Evolutionary conservation across 2,329 filamentous ascomycete species (phyloP), one percentile per base, ranked within the genome.

Genomic region (Ophiostoma perfectum): DNA sequence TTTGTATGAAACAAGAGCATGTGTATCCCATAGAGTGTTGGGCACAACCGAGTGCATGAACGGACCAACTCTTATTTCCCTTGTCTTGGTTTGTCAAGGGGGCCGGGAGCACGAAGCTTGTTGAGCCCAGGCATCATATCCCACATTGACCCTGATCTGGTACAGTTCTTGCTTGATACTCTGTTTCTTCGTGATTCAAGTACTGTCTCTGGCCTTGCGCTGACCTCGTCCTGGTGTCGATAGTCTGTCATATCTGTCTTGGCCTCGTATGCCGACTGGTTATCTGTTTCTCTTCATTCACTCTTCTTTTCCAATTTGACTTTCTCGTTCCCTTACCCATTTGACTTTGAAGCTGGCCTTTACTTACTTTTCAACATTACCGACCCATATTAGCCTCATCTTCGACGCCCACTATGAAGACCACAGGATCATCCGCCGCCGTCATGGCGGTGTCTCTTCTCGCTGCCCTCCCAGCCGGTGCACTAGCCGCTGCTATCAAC

Each of bases 41-140:
- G 27, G 49, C 55, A 60, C 55, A 38, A 18, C 49, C 18, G 49
- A 55, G n/a, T 36, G 49, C 49, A 55, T 55, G 49, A 55, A 55
- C 49, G 49, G 49, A 27, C 49, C 49, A 55, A 9, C 49, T 55
- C 49, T 55, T 27, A 27, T 16, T 55, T 55, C 27, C 2, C 18
- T 55, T 11, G 7, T 55, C 49, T 55, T 8, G 9, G 4, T 8
- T 11, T 55, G 49, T 12, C 9, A 27, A 27, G 27, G 27, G 27
- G 27, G 27, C 27, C 27, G 27, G 27, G 27, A 27, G 27, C 27
- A 27, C 27, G 27, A 27, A 27, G 27, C 6, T 36, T 27, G n/a
- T 27, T 55, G 49, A 27, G 18, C 49, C 18, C n/a, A 55, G 27
- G n/a, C 49, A n/a, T 55, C 49, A 27, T 27, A 55, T 55, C 7